These are phyloP conservation scores for Euphorbia celastroides DNA, from an alignment of 441 rosid genomes.

Conservation along the genomic window DNA sequence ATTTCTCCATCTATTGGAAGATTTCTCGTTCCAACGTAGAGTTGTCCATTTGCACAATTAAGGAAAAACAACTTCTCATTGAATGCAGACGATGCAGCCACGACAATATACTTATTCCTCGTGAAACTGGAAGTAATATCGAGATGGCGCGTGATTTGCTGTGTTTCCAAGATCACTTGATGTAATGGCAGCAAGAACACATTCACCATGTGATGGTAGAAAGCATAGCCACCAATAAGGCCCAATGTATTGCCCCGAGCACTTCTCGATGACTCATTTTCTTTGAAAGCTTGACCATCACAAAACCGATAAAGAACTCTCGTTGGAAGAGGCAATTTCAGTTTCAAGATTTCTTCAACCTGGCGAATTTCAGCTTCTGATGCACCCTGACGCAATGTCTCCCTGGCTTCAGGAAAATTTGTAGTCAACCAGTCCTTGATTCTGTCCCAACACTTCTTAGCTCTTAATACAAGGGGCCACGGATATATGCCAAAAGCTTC, in stretches of 20 bases:
- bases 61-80: conserved; percentile 59
- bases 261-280: neutral
- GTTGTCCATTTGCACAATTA: conserved; percentile 67
- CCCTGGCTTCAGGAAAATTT: conserved; percentile 66
- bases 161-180: conserved; percentile 41
- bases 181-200: conserved; percentile 57
- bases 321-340: conserved; percentile 70
- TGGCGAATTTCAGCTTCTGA: conserved; percentile 55
- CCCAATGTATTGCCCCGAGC: conserved; percentile 32
- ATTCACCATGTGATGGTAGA: conserved; percentile 50
- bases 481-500: conserved; percentile 74
- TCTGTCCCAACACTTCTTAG: conserved; percentile 67
- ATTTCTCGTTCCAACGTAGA: conserved; percentile 55
- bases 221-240: conserved; percentile 69
- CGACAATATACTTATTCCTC: conserved; percentile 30
- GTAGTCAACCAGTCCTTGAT: conserved; percentile 49
- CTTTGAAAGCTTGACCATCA: conserved; percentile 57
- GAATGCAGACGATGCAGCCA: conserved; percentile 46
- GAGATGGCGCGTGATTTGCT: conserved; percentile 19
- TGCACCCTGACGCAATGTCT: conserved; percentile 67
- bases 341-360: conserved; percentile 42
- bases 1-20: conserved; percentile 37
- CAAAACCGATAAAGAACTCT: conserved; percentile 75
- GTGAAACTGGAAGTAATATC: conserved; percentile 24
- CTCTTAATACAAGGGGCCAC: conserved; percentile 69